Evolutionary conservation across 805 yeast genomes (phyloP).

Genomic region (Kodamaea kaohsiungensis): DNA sequence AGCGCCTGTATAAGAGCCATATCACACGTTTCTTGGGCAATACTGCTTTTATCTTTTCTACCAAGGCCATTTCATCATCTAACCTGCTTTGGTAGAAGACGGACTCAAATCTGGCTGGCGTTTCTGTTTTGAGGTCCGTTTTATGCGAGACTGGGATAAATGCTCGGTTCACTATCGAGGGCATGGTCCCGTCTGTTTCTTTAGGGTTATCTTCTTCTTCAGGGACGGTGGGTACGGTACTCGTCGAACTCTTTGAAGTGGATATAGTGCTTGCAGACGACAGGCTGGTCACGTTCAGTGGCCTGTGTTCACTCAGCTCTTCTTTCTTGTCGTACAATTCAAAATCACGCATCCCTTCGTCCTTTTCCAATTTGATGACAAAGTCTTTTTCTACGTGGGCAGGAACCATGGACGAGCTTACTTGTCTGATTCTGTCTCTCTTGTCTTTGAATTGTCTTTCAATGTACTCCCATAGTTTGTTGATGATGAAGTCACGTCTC

Average conservation of each 20-base stretch:
- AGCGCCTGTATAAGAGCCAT: slow-evolving; percentile 28
- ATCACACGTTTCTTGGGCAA: slow-evolving; percentile 26
- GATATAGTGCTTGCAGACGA: not conserved
- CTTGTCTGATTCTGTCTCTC: not conserved
- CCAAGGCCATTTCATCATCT: slow-evolving; percentile 19
- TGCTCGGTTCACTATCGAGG: not conserved
- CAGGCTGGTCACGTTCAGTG: not conserved
- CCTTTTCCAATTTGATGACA: slow-evolving; percentile 9
- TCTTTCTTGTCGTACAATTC: slow-evolving; percentile 8
- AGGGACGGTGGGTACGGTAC: not conserved
- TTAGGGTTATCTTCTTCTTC: not conserved
- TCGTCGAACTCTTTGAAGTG: not conserved
- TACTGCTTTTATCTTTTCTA: slow-evolving; percentile 18
- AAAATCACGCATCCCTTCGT: slow-evolving; percentile 10
- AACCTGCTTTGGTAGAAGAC: slow-evolving; percentile 20
- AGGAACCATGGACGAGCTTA: slow-evolving; percentile 1
- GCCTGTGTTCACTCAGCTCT: not conserved
- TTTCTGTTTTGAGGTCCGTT: not conserved
- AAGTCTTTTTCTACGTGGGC: slow-evolving; percentile 10
- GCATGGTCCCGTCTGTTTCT: not conserved
- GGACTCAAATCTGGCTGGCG: slow-evolving; percentile 15
- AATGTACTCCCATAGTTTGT: slow-evolving; percentile 20
- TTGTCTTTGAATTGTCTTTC: slow-evolving; percentile 7
- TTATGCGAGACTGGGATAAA: not conserved
- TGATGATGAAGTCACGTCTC: slow-evolving; percentile 22